phyloP scores from a whole-genome alignment of 306 rosid species.

The Geum urbanum region DNA sequence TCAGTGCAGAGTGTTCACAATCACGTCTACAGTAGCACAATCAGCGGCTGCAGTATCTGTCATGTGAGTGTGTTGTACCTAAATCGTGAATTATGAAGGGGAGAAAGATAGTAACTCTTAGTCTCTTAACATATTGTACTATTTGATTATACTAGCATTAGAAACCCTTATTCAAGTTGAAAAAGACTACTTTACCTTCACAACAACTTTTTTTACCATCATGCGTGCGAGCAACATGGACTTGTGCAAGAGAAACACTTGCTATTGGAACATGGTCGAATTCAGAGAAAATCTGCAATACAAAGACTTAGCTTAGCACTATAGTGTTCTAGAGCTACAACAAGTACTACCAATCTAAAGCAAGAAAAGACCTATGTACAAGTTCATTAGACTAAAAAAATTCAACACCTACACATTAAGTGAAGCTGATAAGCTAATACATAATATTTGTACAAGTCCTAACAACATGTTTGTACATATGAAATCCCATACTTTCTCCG shows the following conservation, averaged over 20 bases:
- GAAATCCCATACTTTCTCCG: constrained; percentile 60
- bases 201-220: constrained; percentile 96
- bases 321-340: background rate
- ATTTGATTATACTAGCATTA: too few species aligned
- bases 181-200: constrained; percentile 61
- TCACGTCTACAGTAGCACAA: constrained; percentile 74
- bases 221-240: constrained; percentile 73
- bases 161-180: background rate
- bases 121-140: too few species aligned
- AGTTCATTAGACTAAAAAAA: background rate
- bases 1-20: constrained; percentile 61
- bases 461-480: background rate
- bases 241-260: constrained; percentile 99
- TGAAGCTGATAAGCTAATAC: background rate
- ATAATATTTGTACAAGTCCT: too few species aligned
- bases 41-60: constrained; percentile 96
- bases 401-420: background rate
- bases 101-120: too few species aligned
- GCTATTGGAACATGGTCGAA: constrained; percentile 84
- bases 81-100: too few species aligned
- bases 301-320: constrained; percentile 28
- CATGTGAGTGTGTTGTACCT: constrained; percentile 15
- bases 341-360: constrained; percentile 9
- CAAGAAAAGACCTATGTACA: constrained; percentile 4
- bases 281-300: constrained; percentile 70